Percentiles rank a stretch among this genome's conserved stretches.
Conservation (phyloP, 2,329 filamentous ascomycete genomes). For the Ophiocordyceps camponoti-floridani region DNA sequence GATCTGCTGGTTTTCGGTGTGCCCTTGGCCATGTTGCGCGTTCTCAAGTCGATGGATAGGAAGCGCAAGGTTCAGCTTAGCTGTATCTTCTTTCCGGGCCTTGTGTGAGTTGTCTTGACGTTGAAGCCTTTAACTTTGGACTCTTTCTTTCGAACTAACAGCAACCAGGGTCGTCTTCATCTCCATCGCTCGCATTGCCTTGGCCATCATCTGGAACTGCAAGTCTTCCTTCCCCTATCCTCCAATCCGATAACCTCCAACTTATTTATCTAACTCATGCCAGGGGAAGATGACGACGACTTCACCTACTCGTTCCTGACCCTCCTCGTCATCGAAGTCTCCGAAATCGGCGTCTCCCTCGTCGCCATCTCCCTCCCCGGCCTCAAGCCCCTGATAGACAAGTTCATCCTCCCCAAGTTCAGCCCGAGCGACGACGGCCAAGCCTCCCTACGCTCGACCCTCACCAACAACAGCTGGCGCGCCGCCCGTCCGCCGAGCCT, state of each 20-base stretch:
- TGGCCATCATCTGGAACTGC: neutral
- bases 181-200: neutral
- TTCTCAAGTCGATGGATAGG: neutral
- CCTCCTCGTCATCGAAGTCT: constrained; percentile 27
- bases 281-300: neutral
- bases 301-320: neutral
- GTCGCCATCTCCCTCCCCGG: constrained; percentile 31
- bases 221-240: neutral
- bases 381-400: constrained; percentile 26
- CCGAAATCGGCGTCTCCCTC: constrained; percentile 29
- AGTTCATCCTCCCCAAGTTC: constrained; percentile 11
- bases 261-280: neutral
- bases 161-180: neutral
- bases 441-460: neutral
- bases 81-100: constrained; percentile 1
- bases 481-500: too few species aligned
- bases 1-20: constrained; percentile 2
- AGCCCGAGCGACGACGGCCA: neutral
- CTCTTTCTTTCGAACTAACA: too few species aligned
- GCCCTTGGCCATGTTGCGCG: constrained; percentile 1
- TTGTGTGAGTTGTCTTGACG: constrained; percentile 4
- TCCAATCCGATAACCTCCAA: too few species aligned
- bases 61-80: constrained; percentile 1
- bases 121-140: too few species aligned
- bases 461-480: too few species aligned